Conservation (phyloP, 2,329 filamentous ascomycete species). For the Rugonectria rugulosa region DNA sequence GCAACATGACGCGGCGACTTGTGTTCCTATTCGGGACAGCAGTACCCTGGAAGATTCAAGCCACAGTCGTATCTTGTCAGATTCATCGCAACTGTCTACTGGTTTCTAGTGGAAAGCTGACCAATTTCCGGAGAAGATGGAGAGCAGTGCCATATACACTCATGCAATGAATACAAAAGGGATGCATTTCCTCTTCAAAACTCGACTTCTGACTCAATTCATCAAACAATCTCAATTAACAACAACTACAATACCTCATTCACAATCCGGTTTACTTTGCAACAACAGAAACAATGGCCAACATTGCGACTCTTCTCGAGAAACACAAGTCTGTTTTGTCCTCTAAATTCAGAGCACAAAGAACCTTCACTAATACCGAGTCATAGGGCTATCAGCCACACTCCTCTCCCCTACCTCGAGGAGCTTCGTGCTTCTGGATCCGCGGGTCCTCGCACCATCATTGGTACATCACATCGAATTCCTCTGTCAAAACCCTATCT, state of each 20-base stretch:
- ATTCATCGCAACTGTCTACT: background rate
- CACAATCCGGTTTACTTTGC: too few relatives aligned
- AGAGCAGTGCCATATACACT: too few relatives aligned
- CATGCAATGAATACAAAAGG: conserved; percentile 1
- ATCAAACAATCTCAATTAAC: background rate
- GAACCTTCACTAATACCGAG: background rate
- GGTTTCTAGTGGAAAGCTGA: background rate
- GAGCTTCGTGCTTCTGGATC: conserved; percentile 1
- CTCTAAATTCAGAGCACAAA: background rate
- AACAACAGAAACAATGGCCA: background rate
- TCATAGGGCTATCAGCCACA: conserved; percentile 1
- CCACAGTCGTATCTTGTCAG: background rate
- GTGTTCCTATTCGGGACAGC: conserved; percentile 5
- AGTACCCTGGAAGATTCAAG: conserved; percentile 4
- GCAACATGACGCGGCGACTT: background rate
- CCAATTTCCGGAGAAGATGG: background rate
- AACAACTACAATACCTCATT: too few relatives aligned
- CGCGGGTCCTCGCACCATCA: conserved; percentile 1
- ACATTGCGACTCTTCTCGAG: conserved; percentile 9
- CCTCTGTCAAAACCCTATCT: background rate
- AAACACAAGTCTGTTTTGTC: conserved; percentile 10
- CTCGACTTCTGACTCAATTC: background rate
- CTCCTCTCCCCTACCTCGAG: conserved; percentile 12
- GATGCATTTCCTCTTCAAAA: background rate
- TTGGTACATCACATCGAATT: background rate